These are phyloP conservation scores for Neohortaea acidophila DNA, from an alignment of 495 filamentous ascomycete species.

Conservation along the genomic window DNA sequence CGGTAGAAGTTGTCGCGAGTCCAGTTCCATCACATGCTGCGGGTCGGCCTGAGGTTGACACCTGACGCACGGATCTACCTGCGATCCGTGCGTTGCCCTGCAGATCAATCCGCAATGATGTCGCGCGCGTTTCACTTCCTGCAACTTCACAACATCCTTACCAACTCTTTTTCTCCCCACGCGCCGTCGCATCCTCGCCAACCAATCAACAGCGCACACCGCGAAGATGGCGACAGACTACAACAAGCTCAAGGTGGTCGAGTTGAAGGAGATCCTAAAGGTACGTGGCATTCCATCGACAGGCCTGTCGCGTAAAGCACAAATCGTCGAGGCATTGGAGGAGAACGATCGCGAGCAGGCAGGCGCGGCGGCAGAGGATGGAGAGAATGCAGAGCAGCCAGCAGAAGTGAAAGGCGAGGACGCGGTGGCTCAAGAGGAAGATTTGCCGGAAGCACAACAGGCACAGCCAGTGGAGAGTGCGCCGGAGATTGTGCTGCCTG, in stretches of 20 bases:
- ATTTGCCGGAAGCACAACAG: background rate
- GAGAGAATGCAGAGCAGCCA: conserved; percentile 1
- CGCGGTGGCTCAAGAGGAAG: background rate
- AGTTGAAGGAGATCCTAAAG: conserved; percentile 24
- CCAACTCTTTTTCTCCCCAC: too few relatives aligned
- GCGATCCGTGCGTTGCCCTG: too few relatives aligned
- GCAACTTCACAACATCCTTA: too few relatives aligned
- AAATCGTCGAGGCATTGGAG: conserved; percentile 26
- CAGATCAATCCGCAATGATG: too few relatives aligned
- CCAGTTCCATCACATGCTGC: too few relatives aligned
- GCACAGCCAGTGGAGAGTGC: conserved; percentile 1
- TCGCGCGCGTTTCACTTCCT: too few relatives aligned
- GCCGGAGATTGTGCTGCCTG: background rate
- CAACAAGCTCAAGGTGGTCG: conserved; percentile 25
- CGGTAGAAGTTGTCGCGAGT: too few relatives aligned
- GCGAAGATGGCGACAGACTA: conserved; percentile 25
- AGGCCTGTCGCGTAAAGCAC: conserved; percentile 26
- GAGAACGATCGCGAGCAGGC: conserved; percentile 17
- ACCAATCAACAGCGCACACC: too few relatives aligned
- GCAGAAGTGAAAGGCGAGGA: conserved; percentile 3
- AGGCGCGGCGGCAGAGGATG: conserved; percentile 2
- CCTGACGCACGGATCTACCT: too few relatives aligned
- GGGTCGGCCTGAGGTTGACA: too few relatives aligned
- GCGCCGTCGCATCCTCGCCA: too few relatives aligned
- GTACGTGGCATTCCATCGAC: conserved; percentile 26